phyloP scores from a whole-genome alignment of 805 yeast species.

The Scheffersomyces amazonensis region DNA sequence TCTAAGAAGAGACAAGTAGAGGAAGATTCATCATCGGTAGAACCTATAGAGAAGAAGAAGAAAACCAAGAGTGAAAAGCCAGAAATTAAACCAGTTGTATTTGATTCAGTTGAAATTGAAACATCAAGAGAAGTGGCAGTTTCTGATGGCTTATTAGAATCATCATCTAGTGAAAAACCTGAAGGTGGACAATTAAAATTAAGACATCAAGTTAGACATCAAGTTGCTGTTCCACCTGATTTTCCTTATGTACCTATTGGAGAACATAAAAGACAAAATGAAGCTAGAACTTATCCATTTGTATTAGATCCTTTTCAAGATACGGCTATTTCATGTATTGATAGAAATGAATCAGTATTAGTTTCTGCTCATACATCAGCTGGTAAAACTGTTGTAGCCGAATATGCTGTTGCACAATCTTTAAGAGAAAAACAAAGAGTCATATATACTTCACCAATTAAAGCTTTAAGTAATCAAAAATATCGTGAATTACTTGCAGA shows the following conservation, averaged over 20 bases:
- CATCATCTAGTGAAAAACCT: slow-evolving; percentile 32
- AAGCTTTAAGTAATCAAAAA: slow-evolving; percentile 91
- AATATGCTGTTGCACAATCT: slow-evolving; percentile 96
- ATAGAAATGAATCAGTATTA: slow-evolving; percentile 87
- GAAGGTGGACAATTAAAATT: slow-evolving; percentile 53
- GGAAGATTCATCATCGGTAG: slow-evolving; percentile 18
- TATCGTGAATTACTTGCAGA: slow-evolving; percentile 89
- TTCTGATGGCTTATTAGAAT: slow-evolving; percentile 56
- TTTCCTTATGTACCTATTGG: slow-evolving; percentile 86
- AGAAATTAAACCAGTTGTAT: slow-evolving; percentile 67
- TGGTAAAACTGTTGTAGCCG: slow-evolving; percentile 96
- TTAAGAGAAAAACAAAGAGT: slow-evolving; percentile 88
- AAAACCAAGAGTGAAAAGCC: slow-evolving; percentile 27
- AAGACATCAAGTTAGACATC: slow-evolving; percentile 94
- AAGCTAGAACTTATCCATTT: slow-evolving; percentile 92
- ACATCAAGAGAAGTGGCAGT: slow-evolving; percentile 87
- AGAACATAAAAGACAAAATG: slow-evolving; percentile 71
- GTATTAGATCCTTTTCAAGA: slow-evolving; percentile 96
- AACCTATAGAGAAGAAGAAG: slow-evolving; percentile 17
- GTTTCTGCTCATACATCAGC: slow-evolving; percentile 98
- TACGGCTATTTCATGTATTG: slow-evolving; percentile 93
- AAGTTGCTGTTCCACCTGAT: slow-evolving; percentile 93
- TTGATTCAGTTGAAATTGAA: slow-evolving; percentile 84
- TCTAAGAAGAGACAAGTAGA: slow-evolving; percentile 15
- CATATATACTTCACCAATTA: slow-evolving; percentile 92